Conservation (phyloP, 2,329 filamentous ascomycete species). For the Lomentospora prolificans region DNA sequence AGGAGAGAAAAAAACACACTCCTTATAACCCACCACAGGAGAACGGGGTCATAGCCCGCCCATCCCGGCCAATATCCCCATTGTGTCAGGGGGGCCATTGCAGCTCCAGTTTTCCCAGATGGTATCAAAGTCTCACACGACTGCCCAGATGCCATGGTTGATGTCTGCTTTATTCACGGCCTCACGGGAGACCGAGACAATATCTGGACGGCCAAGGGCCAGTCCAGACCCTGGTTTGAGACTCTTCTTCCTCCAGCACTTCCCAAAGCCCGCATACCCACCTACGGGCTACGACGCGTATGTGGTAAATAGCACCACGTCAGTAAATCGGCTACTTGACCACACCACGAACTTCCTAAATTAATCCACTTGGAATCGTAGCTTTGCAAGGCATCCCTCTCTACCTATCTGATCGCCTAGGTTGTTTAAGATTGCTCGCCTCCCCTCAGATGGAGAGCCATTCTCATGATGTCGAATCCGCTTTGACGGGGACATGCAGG, state of each 20-base stretch:
- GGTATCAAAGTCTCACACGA: constrained; percentile 13
- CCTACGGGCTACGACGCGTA: constrained; percentile 29
- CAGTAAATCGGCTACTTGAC: constrained; percentile 17
- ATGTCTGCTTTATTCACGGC: neutral
- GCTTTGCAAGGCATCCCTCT: too few species aligned
- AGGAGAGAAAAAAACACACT: too few species aligned
- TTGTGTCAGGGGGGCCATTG: too few species aligned
- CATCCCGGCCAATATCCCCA: too few species aligned
- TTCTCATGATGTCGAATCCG: neutral
- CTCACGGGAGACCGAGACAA: neutral
- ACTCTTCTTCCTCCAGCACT: constrained; percentile 21
- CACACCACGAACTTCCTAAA: constrained; percentile 21
- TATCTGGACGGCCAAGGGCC: constrained; percentile 25
- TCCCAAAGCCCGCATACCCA: constrained; percentile 23
- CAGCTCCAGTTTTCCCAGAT: constrained; percentile 12
- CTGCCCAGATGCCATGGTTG: constrained; percentile 12
- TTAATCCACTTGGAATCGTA: constrained; percentile 9
- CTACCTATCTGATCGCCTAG: too few species aligned
- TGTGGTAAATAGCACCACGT: constrained; percentile 12
- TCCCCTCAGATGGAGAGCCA: constrained; percentile 12
- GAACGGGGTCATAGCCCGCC: too few species aligned
- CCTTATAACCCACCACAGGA: too few species aligned
- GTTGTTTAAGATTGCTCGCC: too few species aligned
- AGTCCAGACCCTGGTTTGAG: constrained; percentile 22
- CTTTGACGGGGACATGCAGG: constrained; percentile 17